phyloP scores from a whole-genome alignment of 2,329 filamentous ascomycete species.

The Aspergillus uvarum region DNA sequence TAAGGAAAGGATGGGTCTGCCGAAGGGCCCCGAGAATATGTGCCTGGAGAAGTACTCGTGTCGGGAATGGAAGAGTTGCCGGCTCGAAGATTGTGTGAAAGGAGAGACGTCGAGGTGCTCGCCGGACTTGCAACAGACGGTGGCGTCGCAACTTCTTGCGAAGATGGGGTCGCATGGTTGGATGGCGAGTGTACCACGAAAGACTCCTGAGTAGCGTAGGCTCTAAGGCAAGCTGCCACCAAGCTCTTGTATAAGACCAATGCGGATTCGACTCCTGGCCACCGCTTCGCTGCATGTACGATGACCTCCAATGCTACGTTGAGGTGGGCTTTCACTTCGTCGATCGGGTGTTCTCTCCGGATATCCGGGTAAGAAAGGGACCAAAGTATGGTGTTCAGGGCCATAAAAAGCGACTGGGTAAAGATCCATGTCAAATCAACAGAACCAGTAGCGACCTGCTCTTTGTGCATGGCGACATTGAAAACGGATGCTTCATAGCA shows the following conservation, averaged over 20 bases:
- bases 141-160: slow-evolving; percentile 40
- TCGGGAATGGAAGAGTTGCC: slow-evolving; percentile 30
- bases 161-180: slow-evolving; percentile 44
- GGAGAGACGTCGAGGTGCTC: slow-evolving; percentile 38
- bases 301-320: slow-evolving; percentile 75
- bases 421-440: slow-evolving; percentile 95
- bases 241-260: slow-evolving; percentile 84
- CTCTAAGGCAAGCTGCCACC: slow-evolving; percentile 79
- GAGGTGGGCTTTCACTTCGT: slow-evolving; percentile 75
- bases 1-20: slow-evolving; percentile 32
- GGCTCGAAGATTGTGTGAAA: slow-evolving; percentile 34
- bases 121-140: slow-evolving; percentile 44
- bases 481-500: slow-evolving; percentile 81
- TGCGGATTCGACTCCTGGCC: slow-evolving; percentile 86
- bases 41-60: slow-evolving; percentile 28
- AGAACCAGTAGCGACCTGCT: slow-evolving; percentile 72
- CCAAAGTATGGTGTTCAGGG: slow-evolving; percentile 90
- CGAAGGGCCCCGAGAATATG: slow-evolving; percentile 37
- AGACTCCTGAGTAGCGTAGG: slow-evolving; percentile 67
- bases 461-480: slow-evolving; percentile 77
- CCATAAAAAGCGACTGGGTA: slow-evolving; percentile 83
- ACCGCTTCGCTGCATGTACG: slow-evolving; percentile 75
- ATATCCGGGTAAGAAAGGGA: slow-evolving; percentile 83
- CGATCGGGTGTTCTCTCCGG: slow-evolving; percentile 67
- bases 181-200: slow-evolving; percentile 52